Evolutionary conservation across 805 yeast genomes (phyloP), one percentile per base, ranked within the genome.

Genomic region (Myxozyma sirexii): DNA sequence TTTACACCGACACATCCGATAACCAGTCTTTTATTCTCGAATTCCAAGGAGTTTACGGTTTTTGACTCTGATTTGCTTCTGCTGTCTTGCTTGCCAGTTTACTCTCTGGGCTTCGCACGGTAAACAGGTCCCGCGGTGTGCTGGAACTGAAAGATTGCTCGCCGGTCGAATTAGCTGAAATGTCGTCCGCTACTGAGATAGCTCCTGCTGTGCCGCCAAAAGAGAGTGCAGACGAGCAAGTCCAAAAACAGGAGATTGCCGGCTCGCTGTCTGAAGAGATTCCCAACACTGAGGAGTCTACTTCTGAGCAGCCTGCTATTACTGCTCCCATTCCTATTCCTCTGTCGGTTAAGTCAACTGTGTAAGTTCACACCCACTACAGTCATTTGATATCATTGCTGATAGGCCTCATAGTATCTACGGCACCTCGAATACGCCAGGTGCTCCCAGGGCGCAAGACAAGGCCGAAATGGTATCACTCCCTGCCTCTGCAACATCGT

Each of bases 381-480:
- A 12, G 12, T 3, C 5, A 24, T 15, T 23, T 24, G 10, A 1
- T 21, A 24, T 21, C 29, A 43, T 24, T 10, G 23, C 47, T 43
- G 17, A 43, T n/a, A n/a, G n/a, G n/a, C n/a, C n/a, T n/a, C n/a
- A n/a, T n/a, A n/a, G n/a, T n/a, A n/a, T n/a, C n/a, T n/a, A n/a
- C n/a, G n/a, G n/a, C n/a, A n/a, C n/a, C n/a, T n/a, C n/a, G n/a
- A n/a, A n/a, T n/a, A n/a, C n/a, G n/a, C n/a, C n/a, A n/a, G n/a
- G n/a, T n/a, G n/a, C n/a, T n/a, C n/a, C n/a, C n/a, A n/a, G n/a
- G n/a, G n/a, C n/a, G 37, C 15, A 23, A 21, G 45, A 24, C 43
- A 17, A 13, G 42, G 49, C 51, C n/a, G 54, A 50, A 41, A 50
- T 50, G 54, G 46, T 50, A 13, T 46, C 54, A 10, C 42, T 45